Conservation (phyloP, 148 eudicot genomes). For the Pharnaceum exiguum region DNA sequence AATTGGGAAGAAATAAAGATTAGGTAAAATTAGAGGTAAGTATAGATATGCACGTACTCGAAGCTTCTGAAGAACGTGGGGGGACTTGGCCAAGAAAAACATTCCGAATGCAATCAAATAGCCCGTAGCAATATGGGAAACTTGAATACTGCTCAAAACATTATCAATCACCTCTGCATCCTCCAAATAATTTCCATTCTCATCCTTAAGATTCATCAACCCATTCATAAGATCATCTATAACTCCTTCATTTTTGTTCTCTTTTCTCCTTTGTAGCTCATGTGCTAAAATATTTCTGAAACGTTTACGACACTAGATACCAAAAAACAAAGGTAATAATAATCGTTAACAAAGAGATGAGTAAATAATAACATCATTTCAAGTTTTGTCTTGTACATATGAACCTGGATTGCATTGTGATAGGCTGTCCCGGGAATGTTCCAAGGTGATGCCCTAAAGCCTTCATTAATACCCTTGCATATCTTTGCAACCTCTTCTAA, state of each 20-base stretch:
- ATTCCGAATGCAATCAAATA: background rate
- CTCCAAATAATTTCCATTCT: background rate
- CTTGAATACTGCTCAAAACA: background rate
- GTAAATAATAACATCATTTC: too few species aligned
- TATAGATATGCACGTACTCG: background rate
- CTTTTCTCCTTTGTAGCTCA: background rate
- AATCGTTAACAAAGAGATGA: too few species aligned
- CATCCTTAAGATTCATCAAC: background rate
- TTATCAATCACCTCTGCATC: background rate
- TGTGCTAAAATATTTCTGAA: too few species aligned
- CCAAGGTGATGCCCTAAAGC: too few species aligned
- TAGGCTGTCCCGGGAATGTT: too few species aligned
- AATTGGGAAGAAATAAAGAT: too few species aligned
- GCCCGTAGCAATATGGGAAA: background rate
- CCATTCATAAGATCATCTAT: background rate
- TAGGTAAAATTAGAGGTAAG: background rate
- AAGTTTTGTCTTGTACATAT: too few species aligned
- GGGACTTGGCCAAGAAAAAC: background rate
- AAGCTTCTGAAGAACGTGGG: background rate
- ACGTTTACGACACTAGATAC: too few species aligned
- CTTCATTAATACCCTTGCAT: too few species aligned
- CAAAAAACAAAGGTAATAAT: too few species aligned
- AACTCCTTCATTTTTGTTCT: background rate
- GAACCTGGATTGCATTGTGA: too few species aligned
- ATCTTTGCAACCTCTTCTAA: too few species aligned